Percentiles rank a stretch among this genome's conserved stretches.
These are phyloP conservation scores for Chaetomium sp. DNA, from an alignment of 2,329 filamentous ascomycete species.

Conservation along the genomic window DNA sequence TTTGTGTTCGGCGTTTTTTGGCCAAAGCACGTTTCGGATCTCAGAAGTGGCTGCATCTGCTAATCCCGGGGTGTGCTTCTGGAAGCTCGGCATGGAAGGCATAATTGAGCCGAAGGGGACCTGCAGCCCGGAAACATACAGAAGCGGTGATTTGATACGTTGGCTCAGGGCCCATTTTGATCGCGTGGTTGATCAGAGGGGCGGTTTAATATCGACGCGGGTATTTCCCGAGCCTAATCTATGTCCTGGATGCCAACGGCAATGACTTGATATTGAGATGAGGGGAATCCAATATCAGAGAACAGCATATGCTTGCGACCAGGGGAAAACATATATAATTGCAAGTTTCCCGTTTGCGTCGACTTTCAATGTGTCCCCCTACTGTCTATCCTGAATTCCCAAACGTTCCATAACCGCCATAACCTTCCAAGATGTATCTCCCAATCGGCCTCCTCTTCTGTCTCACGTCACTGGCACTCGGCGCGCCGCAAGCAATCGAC, in stretches of 20 bases:
- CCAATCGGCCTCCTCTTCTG: background rate
- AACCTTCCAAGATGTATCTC: conserved; percentile 2
- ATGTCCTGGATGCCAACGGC: background rate
- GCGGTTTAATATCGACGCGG: background rate
- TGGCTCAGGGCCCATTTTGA: background rate
- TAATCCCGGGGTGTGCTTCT: background rate
- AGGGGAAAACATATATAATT: background rate
- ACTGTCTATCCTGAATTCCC: background rate
- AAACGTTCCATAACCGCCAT: background rate
- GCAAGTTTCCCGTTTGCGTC: background rate
- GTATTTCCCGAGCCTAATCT: conserved; percentile 15
- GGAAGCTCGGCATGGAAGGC: background rate
- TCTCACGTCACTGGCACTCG: background rate
- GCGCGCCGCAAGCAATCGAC: conserved; percentile 17
- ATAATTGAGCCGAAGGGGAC: background rate
- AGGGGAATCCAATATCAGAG: conserved; percentile 3
- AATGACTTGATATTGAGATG: conserved; percentile 3
- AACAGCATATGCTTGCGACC: background rate
- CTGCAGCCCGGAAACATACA: background rate
- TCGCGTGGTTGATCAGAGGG: background rate
- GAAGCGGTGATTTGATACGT: background rate
- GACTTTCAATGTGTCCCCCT: background rate
- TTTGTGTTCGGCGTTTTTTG: too few relatives aligned
- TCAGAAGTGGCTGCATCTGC: background rate
- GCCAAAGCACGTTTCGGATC: background rate